Evolutionary conservation across 192 early-diverging fungal species (phyloP).

Genomic region (Coemansia guatemalensis): DNA sequence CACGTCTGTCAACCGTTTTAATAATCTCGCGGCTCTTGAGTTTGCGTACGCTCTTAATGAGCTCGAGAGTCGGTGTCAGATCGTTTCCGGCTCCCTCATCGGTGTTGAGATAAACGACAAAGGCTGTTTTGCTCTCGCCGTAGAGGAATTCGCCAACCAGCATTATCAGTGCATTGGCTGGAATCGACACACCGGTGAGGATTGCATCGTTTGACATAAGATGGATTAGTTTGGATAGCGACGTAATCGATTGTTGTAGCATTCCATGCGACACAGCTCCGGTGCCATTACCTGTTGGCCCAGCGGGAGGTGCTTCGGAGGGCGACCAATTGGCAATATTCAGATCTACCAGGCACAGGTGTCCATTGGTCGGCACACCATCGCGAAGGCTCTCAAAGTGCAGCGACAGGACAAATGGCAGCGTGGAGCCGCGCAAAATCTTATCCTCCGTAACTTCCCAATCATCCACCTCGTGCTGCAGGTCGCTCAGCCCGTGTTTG

Average conservation of each 20-base stretch:
- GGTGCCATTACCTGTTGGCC: neutral
- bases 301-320: neutral
- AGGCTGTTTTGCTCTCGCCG: slow-evolving; percentile 50
- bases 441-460: slow-evolving; percentile 41
- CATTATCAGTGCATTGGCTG: slow-evolving; percentile 28
- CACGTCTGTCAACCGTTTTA: slow-evolving; percentile 43
- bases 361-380: slow-evolving; percentile 35
- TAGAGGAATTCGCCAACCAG: slow-evolving; percentile 43
- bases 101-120: slow-evolving; percentile 40
- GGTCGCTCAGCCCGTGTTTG: slow-evolving; percentile 26
- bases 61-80: slow-evolving; percentile 14
- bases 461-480: slow-evolving; percentile 54
- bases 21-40: slow-evolving; percentile 45
- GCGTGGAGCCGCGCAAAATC: slow-evolving; percentile 41
- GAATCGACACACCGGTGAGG: slow-evolving; percentile 34
- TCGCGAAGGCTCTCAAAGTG: slow-evolving; percentile 49
- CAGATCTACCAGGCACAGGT: slow-evolving; percentile 46
- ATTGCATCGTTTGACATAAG: slow-evolving; percentile 41
- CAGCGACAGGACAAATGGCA: slow-evolving; percentile 50
- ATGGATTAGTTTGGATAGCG: slow-evolving; percentile 37
- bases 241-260: slow-evolving; percentile 36
- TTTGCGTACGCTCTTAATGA: slow-evolving; percentile 37
- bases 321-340: slow-evolving; percentile 38
- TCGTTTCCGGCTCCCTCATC: slow-evolving; percentile 22
- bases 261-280: neutral